phyloP scores from a whole-genome alignment of 2,329 filamentous ascomycete genomes.

The Arthrobotrys musiformis region DNA sequence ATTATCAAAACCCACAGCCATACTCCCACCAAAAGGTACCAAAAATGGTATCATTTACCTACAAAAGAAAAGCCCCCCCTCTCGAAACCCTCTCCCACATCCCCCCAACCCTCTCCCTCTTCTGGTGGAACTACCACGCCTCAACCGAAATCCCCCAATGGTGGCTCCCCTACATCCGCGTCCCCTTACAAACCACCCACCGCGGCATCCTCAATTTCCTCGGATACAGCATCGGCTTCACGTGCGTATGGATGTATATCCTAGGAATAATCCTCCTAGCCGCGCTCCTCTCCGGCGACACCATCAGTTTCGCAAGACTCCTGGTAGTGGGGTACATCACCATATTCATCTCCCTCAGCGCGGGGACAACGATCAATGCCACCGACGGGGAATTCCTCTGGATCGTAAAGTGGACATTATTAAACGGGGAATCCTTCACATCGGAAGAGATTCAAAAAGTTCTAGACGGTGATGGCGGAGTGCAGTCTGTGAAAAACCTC shows the following conservation, averaged over 20 bases:
- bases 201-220: neutral
- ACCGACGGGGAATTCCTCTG: neutral
- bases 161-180: neutral
- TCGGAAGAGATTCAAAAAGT: neutral
- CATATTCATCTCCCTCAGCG: neutral
- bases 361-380: neutral
- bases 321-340: neutral
- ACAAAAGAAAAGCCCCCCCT: too few relatives aligned
- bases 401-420: neutral
- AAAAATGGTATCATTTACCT: too few relatives aligned
- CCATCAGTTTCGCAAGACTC: neutral
- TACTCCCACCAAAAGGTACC: too few relatives aligned
- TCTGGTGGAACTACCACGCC: neutral
- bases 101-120: neutral
- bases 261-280: neutral
- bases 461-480: neutral
- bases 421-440: neutral
- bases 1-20: too few relatives aligned
- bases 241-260: neutral
- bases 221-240: neutral
- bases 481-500: neutral
- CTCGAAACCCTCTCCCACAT: too few relatives aligned
- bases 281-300: neutral
- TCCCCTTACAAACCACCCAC: neutral
- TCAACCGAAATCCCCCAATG: neutral